A percentile compares a stretch with the other conserved stretches of the same genome.
phyloP scores from a whole-genome alignment of 2,329 filamentous ascomycete species.

The Cladosporium halotolerans region DNA sequence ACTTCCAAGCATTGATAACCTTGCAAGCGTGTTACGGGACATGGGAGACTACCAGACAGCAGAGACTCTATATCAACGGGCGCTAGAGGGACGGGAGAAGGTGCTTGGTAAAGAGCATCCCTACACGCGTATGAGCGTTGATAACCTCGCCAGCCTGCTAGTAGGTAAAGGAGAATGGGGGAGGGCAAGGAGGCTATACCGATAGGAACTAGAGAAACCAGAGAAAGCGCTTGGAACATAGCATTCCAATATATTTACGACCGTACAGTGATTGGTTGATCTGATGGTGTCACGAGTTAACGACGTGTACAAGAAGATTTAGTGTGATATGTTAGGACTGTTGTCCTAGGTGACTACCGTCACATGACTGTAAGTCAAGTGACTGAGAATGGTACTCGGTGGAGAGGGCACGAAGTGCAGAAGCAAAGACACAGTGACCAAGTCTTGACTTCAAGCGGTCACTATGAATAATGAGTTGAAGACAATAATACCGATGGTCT shows the following conservation, averaged over 20 bases:
- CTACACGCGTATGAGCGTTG: too few relatives aligned
- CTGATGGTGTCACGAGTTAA: too few relatives aligned
- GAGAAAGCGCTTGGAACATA: too few relatives aligned
- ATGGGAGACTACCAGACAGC: not conserved
- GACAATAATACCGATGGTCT: not conserved
- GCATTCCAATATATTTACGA: too few relatives aligned
- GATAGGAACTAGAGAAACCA: not conserved
- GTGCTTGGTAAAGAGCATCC: not conserved
- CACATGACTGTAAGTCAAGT: not conserved
- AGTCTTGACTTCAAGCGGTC: slow-evolving; percentile 5
- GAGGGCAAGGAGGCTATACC: not conserved
- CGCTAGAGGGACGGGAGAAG: not conserved
- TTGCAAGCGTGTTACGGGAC: not conserved
- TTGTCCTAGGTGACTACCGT: not conserved
- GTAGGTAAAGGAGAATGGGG: too few relatives aligned
- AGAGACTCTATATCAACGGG: not conserved
- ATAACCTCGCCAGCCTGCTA: too few relatives aligned
- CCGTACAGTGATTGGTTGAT: too few relatives aligned
- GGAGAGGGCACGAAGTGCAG: not conserved
- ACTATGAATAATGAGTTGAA: slow-evolving; percentile 5
- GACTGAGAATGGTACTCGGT: not conserved
- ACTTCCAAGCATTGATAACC: not conserved
- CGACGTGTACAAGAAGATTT: too few relatives aligned
- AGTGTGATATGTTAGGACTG: too few relatives aligned
- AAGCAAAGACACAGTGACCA: not conserved